Evolutionary conservation across 2,329 filamentous ascomycete species (phyloP).

Genomic region (Teratosphaeria nubilosa): DNA sequence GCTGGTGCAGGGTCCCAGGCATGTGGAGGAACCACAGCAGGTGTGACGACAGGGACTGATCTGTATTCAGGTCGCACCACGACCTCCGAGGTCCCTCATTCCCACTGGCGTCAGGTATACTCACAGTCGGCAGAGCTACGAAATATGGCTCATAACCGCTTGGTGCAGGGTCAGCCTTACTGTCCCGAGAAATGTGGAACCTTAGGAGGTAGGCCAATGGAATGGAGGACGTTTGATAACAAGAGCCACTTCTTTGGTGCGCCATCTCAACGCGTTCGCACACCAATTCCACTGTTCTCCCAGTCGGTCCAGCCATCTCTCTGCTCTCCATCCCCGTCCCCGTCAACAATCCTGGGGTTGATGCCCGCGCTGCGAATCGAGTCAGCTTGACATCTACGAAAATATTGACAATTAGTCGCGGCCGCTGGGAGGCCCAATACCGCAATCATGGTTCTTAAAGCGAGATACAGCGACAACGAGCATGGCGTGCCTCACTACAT

Average conservation of each 20-base stretch:
- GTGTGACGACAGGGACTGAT: not conserved
- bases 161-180: not conserved
- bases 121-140: not conserved
- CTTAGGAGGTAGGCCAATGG: not conserved
- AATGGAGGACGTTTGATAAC: not conserved
- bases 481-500: conserved; percentile 39
- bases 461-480: conserved; percentile 11
- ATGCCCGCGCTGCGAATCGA: conserved; percentile 1
- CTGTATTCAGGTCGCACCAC: not conserved
- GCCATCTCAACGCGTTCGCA: not conserved
- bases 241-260: not conserved
- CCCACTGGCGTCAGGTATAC: not conserved
- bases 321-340: not conserved
- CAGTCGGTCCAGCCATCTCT: not conserved
- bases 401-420: not conserved
- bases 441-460: conserved; percentile 9
- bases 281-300: not conserved
- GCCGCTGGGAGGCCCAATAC: conserved; percentile 1
- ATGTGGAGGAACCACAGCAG: not conserved
- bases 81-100: not conserved
- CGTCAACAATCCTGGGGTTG: not conserved
- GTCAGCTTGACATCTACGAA: not conserved
- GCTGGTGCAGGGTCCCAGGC: not conserved
- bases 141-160: not conserved
- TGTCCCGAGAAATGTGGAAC: not conserved